These are phyloP conservation scores for Mucor lusitanicus DNA, from an alignment of 371 early-diverging fungal genomes.

Conservation along the genomic window DNA sequence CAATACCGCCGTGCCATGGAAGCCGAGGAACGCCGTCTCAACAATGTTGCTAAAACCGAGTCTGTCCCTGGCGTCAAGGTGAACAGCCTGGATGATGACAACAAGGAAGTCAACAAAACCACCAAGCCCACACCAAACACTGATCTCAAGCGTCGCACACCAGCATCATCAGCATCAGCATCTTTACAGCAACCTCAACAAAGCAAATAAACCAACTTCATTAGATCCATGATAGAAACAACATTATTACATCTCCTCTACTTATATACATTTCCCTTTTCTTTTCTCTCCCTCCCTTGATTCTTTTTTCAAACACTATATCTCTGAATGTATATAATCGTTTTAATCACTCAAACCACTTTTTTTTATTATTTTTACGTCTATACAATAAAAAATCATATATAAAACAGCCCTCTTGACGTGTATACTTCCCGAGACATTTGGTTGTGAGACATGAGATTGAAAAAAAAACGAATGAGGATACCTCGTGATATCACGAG, in stretches of 20 bases:
- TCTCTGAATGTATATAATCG: constrained; percentile 1
- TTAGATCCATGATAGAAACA: constrained; percentile 4
- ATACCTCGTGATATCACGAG: background rate
- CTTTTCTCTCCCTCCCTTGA: background rate
- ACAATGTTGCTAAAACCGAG: constrained; percentile 20
- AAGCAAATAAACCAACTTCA: constrained; percentile 3
- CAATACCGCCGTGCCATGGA: constrained; percentile 35
- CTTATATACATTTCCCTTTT: background rate
- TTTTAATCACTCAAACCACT: background rate
- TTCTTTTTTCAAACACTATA: background rate
- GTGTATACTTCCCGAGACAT: background rate
- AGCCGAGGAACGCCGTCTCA: constrained; percentile 32
- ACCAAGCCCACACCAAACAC: constrained; percentile 18
- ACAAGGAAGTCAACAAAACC: background rate
- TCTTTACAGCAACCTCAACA: background rate
- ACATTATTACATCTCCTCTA: background rate
- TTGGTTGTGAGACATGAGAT: background rate
- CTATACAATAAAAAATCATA: constrained; percentile 4
- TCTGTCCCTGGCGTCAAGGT: constrained; percentile 13
- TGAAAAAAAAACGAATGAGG: background rate
- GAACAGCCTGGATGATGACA: constrained; percentile 2
- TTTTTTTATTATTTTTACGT: background rate
- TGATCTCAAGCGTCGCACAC: constrained; percentile 19
- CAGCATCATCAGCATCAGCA: background rate
- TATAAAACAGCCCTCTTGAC: background rate